Percentiles rank a stretch among this genome's conserved stretches.
Conservation (phyloP, 495 filamentous ascomycete species). For the Neurospora cerealis region DNA sequence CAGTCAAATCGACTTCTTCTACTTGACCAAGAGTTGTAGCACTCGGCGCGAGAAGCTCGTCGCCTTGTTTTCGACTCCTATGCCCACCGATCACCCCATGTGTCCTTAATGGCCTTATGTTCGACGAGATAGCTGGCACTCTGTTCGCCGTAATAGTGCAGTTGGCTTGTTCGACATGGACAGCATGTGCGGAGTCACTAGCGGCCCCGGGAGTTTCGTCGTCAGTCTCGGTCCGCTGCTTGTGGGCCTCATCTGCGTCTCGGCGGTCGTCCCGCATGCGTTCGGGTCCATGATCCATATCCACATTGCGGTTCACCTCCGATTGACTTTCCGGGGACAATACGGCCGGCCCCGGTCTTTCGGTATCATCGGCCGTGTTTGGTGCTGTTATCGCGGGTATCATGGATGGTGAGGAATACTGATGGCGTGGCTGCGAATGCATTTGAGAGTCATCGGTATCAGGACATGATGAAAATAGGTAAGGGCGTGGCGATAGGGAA, state of each 20-base stretch:
- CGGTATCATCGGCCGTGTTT: slow-evolving; percentile 16
- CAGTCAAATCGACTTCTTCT: slow-evolving; percentile 12
- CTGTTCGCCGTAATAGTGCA: neutral
- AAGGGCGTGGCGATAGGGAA: slow-evolving; percentile 27
- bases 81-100: neutral
- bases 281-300: slow-evolving; percentile 13
- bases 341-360: slow-evolving; percentile 22
- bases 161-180: neutral
- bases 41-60: neutral
- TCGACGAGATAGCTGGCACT: neutral
- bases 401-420: slow-evolving; percentile 1
- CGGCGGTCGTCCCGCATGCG: neutral
- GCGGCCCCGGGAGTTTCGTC: slow-evolving; percentile 15
- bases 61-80: neutral
- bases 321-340: slow-evolving; percentile 28
- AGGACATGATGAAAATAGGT: slow-evolving; percentile 35
- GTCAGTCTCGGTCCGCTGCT: slow-evolving; percentile 29
- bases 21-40: slow-evolving; percentile 2
- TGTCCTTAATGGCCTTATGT: neutral
- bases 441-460: slow-evolving; percentile 22
- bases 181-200: slow-evolving; percentile 3
- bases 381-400: slow-evolving; percentile 2
- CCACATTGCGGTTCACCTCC: slow-evolving; percentile 16
- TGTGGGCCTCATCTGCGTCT: slow-evolving; percentile 14
- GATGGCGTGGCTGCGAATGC: neutral